Evolutionary conservation across 2,329 filamentous ascomycete species (phyloP), one percentile per base, ranked within the genome.

Genomic region (Beauveria pseudobassiana): DNA sequence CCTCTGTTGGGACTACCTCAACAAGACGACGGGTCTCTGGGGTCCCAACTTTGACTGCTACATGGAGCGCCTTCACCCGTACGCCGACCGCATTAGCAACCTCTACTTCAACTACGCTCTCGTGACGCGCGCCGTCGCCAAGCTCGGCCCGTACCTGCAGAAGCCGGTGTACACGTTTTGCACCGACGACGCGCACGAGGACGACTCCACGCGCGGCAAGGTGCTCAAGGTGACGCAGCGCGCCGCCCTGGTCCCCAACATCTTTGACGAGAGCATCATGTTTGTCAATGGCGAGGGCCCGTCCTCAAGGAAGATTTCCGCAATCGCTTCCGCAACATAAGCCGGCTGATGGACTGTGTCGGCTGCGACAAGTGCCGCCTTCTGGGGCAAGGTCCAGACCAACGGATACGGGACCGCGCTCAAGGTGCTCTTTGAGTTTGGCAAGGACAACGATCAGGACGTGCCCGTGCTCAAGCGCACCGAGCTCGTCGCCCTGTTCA

Each of bases 51-150:
- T 96, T 59, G 80, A 87, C 65, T 99, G 95, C 80, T 99, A 96
- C 81, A 86, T 90, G 71, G 79, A 87, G 40, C 87, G 95, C n/a
- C 83, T 99, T 18, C 90, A 96, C 74, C 80, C 82, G 24, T 86
- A 90, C 72, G 91, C 93, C 0, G 95, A 99, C 67, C 89, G 93
- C 64, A 90, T 99, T 70, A 95, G 93, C 67, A 99, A 99, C 75
- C 82, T 99, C 55, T 99, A 99, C 79, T 99, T 99, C 80, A 98
- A 99, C 83, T 99, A 96, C 71, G 95, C 95, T 0, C 83, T 99
- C n/a, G 82, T 99, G 46, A 89, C 93, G 28, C 89, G 95, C 55
- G 95, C 95, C 14, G 84, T 98, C 46, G 89, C 91, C 59, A 99
- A 99, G 76, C 83, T 98, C 9, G 90, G 89, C 14, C 89, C 90